These are phyloP conservation scores for Sporothrix humicola DNA, from an alignment of 2,329 filamentous ascomycete genomes.

Conservation along the genomic window DNA sequence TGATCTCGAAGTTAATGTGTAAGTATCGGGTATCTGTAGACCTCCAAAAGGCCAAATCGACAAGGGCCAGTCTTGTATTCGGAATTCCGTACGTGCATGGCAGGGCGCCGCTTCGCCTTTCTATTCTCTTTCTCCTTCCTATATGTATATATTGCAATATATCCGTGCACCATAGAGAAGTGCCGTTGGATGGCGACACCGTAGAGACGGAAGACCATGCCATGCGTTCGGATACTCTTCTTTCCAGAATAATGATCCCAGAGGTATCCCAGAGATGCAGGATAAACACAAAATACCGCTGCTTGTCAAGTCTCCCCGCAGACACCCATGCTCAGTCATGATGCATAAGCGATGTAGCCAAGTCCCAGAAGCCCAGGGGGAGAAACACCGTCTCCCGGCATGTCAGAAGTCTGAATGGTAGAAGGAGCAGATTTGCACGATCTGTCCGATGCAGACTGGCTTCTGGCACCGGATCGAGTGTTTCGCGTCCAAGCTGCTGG, in stretches of 20 bases:
- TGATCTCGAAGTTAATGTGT: not conserved
- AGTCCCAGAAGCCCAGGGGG: not conserved
- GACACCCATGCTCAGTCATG: not conserved
- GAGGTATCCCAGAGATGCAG: too few relatives aligned
- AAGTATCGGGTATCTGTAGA: not conserved
- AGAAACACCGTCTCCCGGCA: not conserved
- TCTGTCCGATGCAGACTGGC: not conserved
- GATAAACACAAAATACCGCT: not conserved
- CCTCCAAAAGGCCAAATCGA: not conserved
- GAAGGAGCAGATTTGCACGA: slow-evolving; percentile 7
- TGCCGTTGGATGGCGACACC: not conserved
- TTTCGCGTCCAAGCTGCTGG: not conserved
- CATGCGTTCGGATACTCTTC: not conserved
- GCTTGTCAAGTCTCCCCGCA: not conserved
- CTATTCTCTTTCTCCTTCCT: not conserved
- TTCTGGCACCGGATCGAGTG: slow-evolving; percentile 6
- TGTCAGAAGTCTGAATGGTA: not conserved
- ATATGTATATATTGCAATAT: slow-evolving; percentile 12
- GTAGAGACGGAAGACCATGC: not conserved
- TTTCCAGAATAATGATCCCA: not conserved
- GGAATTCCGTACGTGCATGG: slow-evolving; percentile 39
- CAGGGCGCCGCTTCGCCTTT: slow-evolving; percentile 7
- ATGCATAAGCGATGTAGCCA: not conserved
- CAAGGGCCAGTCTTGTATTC: slow-evolving; percentile 20
- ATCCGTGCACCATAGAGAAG: not conserved